A percentile compares a stretch with the other conserved stretches of the same genome.
phyloP scores from a whole-genome alignment of 2,329 filamentous ascomycete species.

The Botrytis byssoidea region DNA sequence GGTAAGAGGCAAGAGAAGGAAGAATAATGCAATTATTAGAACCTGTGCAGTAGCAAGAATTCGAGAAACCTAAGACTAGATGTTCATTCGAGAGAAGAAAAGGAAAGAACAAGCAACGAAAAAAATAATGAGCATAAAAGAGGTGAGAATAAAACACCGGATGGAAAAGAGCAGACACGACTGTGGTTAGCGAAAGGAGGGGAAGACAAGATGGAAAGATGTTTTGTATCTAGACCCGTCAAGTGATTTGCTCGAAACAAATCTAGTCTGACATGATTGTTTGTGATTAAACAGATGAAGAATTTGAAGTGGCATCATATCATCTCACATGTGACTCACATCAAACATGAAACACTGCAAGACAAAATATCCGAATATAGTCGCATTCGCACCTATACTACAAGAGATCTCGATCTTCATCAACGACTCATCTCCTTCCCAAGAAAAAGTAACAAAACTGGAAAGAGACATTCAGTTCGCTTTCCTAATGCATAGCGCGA shows the following conservation, averaged over 20 bases:
- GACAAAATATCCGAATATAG: background rate
- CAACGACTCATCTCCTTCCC: background rate
- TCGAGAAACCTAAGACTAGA: background rate
- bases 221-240: background rate
- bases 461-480: background rate
- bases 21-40: background rate
- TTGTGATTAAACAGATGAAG: background rate
- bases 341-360: background rate
- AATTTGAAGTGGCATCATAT: background rate
- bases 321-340: background rate
- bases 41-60: background rate
- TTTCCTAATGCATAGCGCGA: background rate
- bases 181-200: background rate
- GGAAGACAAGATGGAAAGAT: background rate
- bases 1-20: background rate
- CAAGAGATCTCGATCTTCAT: background rate
- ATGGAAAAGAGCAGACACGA: no score
- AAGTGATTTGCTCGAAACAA: background rate
- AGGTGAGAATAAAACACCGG: background rate
- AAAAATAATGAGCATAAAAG: background rate
- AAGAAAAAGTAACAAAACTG: background rate
- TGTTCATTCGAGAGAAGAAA: background rate
- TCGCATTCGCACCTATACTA: background rate
- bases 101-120: background rate
- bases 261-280: background rate